These are phyloP conservation scores for Blastobotrys buckinghamii DNA, from an alignment of 1,139 yeast genomes.

Conservation along the genomic window DNA sequence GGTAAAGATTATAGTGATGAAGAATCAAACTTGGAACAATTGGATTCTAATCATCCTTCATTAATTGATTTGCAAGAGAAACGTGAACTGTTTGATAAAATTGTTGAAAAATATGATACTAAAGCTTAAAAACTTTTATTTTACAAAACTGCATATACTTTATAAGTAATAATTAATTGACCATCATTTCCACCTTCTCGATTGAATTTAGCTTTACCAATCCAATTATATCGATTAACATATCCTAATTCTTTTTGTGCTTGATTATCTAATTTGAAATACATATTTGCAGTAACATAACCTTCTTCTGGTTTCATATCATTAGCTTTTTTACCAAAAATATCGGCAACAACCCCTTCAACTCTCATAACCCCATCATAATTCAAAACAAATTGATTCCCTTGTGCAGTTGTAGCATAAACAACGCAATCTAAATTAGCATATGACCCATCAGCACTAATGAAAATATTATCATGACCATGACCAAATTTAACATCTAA, in stretches of 20 bases:
- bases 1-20: constrained; percentile 43
- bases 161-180: constrained; percentile 9
- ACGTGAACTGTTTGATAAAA: constrained; percentile 48
- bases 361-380: constrained; percentile 10
- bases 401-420: constrained; percentile 8
- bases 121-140: not conserved
- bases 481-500: constrained; percentile 6
- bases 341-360: constrained; percentile 8
- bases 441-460: constrained; percentile 5
- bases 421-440: constrained; percentile 11
- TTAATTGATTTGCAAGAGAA: constrained; percentile 49
- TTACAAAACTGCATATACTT: constrained; percentile 6
- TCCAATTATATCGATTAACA: constrained; percentile 10
- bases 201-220: constrained; percentile 12
- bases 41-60: constrained; percentile 47
- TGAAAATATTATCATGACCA: constrained; percentile 13
- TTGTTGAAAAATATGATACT: constrained; percentile 41
- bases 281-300: constrained; percentile 8
- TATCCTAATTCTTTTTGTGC: constrained; percentile 10
- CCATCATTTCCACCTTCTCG: constrained; percentile 6
- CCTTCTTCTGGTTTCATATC: constrained; percentile 13
- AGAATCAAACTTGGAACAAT: constrained; percentile 37
- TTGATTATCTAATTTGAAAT: constrained; percentile 2
- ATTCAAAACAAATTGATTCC: constrained; percentile 1
- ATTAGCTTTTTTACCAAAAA: constrained; percentile 6